Evolutionary conservation across 331 rosid species (phyloP), one percentile per base, ranked within the genome.

Genomic region (Pyracantha coccinea): DNA sequence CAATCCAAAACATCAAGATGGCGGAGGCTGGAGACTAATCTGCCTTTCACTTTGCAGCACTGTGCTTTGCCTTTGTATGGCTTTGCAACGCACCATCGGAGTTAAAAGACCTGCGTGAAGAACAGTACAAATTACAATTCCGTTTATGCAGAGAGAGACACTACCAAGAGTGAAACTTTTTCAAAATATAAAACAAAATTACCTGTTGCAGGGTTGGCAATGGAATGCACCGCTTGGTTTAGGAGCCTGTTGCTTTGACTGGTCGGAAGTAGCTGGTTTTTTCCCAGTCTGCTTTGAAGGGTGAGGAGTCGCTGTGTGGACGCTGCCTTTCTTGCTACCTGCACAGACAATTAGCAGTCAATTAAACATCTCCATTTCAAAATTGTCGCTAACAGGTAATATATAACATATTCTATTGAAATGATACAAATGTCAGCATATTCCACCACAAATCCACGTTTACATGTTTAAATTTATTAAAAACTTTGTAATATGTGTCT

Each of bases 181-280:
- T 28, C 4, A 0, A 28, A 14, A 24, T 52, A 35, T 14, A 25
- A 45, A 74, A 64, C 45, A 50, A 31, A 19, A 72, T 24, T 25
- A 86, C 91, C 87, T 86, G 81, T 79, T 84, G 83, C 96, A 90
- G n/a, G 85, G 72, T 50, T 72, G 80, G 80, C 96, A 90, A 75
- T 72, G 73, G 82, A 79, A 83, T 8, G 87, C 86, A 27, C 83
- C 84, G 13, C 27, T 75, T 4, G 86, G 73, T 65, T 86, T 83
- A 3, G 87, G 85, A 69, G 84, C 73, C 76, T 83, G 85, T 77
- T 20, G 87, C 77, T 79, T 86, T 47, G 44, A 29, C 52, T 24
- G 80, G 23, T 67, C 83, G 70, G 57, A 71, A 57, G 52, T 84
- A 29, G 78, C 74, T 38, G 79, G 50, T 54, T 67, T 76, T 66